phyloP scores from a whole-genome alignment of 176 grass and related monocot genomes.

The Ampelocalamus luodianensis region DNA sequence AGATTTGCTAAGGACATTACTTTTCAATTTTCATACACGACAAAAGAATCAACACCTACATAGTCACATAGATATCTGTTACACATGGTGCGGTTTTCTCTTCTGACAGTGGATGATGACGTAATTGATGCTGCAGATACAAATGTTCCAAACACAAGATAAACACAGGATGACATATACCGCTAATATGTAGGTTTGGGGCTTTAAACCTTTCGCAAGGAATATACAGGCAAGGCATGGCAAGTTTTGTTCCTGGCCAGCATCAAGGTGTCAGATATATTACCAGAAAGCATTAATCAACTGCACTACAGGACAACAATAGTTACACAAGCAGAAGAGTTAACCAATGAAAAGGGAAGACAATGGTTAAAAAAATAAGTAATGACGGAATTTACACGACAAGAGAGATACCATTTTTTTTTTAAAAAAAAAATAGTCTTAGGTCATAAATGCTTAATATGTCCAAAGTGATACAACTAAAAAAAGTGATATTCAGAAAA shows the following conservation, averaged over 20 bases:
- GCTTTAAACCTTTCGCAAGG: neutral
- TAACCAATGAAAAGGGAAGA: slow-evolving; percentile 19
- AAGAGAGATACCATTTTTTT: neutral
- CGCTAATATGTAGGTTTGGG: neutral
- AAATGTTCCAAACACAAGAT: neutral
- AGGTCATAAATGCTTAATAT: neutral
- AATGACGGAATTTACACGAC: neutral
- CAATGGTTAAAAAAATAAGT: neutral
- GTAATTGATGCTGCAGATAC: neutral
- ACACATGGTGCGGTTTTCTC: neutral
- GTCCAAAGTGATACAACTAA: neutral
- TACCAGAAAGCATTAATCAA: neutral
- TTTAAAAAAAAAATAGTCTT: slow-evolving; percentile 1
- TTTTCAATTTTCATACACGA: neutral
- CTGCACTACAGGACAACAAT: slow-evolving; percentile 1
- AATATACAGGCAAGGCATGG: neutral
- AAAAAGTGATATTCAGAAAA: no score
- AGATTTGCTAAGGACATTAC: neutral
- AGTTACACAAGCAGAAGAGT: neutral
- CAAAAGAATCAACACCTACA: slow-evolving; percentile 14
- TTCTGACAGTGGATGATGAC: slow-evolving; percentile 8
- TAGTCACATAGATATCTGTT: neutral
- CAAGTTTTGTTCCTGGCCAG: neutral
- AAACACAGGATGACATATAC: slow-evolving; percentile 19
- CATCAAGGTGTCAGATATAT: slow-evolving; percentile 12